A percentile compares a stretch with the other conserved stretches of the same genome.
These are phyloP conservation scores for Salicornia ramosissima DNA, from an alignment of 148 eudicot species.

Conservation along the genomic window DNA sequence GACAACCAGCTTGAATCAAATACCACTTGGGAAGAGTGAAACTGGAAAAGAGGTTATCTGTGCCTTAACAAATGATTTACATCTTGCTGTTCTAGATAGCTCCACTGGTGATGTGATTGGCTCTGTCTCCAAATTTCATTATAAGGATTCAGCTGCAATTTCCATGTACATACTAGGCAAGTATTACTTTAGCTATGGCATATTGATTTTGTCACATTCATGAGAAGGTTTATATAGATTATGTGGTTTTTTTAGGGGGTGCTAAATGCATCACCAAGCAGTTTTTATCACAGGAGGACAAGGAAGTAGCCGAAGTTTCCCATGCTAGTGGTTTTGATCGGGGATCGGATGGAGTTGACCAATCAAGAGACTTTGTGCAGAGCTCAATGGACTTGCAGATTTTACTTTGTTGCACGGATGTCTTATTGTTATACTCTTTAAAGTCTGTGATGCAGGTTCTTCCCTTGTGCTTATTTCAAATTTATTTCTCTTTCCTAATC, in stretches of 20 bases:
- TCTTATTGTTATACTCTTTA: constrained; percentile 46
- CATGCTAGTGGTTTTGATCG: constrained; percentile 28
- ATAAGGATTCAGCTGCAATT: constrained; percentile 49
- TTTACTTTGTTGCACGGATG: constrained; percentile 65
- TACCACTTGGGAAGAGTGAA: constrained; percentile 30
- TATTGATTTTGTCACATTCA: constrained; percentile 9
- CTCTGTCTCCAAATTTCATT: constrained; percentile 35
- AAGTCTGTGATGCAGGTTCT: constrained; percentile 67
- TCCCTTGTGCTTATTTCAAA: constrained; percentile 13
- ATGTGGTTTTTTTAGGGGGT: constrained; percentile 48
- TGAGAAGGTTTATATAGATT: constrained; percentile 2
- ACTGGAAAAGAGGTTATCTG: constrained; percentile 42
- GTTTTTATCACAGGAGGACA: constrained; percentile 33
- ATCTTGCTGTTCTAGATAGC: constrained; percentile 47
- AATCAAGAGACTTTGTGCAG: constrained; percentile 28
- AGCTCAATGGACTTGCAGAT: constrained; percentile 42
- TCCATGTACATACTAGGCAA: constrained; percentile 77
- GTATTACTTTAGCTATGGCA: constrained; percentile 21
- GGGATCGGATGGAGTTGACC: constrained; percentile 26
- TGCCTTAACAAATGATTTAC: constrained; percentile 52
- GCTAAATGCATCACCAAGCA: constrained; percentile 29
- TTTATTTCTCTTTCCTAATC: background rate
- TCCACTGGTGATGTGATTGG: constrained; percentile 51
- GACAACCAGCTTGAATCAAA: constrained; percentile 29
- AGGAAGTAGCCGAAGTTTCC: constrained; percentile 34